A percentile compares a stretch with the other conserved stretches of the same genome.
phyloP scores from a whole-genome alignment of 2,329 filamentous ascomycete genomes.

The Xylariales sp. region DNA sequence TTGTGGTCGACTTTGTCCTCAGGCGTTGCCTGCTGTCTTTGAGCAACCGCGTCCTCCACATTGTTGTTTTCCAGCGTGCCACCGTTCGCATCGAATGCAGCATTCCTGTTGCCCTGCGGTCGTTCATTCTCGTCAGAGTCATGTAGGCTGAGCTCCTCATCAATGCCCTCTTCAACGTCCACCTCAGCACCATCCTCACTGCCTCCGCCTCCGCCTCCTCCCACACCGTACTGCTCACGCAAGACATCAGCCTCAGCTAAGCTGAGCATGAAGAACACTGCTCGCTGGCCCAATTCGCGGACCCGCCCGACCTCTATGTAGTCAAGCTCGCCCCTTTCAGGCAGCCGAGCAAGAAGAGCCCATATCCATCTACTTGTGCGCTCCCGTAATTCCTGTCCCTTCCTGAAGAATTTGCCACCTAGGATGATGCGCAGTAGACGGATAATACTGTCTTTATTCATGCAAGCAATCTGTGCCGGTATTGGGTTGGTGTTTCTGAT shows the following conservation, averaged over 20 bases:
- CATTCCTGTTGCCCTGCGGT: slow-evolving; percentile 15
- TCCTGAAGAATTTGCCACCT: slow-evolving; percentile 57
- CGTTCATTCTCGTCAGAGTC: slow-evolving; percentile 26
- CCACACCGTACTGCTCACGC: slow-evolving; percentile 35
- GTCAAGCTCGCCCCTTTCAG: slow-evolving; percentile 68
- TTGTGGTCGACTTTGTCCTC: background rate
- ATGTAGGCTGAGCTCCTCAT: slow-evolving; percentile 33
- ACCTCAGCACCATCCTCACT: slow-evolving; percentile 29
- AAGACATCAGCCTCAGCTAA: slow-evolving; percentile 48
- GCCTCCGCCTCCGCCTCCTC: slow-evolving; percentile 18
- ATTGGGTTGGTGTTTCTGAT: slow-evolving; percentile 51
- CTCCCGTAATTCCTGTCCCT: slow-evolving; percentile 54
- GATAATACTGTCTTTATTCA: slow-evolving; percentile 64
- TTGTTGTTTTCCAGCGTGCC: background rate
- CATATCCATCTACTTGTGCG: slow-evolving; percentile 80
- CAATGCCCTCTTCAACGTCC: slow-evolving; percentile 41
- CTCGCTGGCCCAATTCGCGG: slow-evolving; percentile 74
- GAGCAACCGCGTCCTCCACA: background rate
- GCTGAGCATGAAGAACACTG: slow-evolving; percentile 55
- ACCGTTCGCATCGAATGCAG: background rate
- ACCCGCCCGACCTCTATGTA: slow-evolving; percentile 72
- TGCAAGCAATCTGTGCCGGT: slow-evolving; percentile 55
- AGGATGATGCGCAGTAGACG: slow-evolving; percentile 64
- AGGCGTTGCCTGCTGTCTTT: background rate
- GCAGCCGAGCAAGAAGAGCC: slow-evolving; percentile 72